Conservation (phyloP, 2,329 filamentous ascomycete genomes). For the Aspergillus glaucus region DNA sequence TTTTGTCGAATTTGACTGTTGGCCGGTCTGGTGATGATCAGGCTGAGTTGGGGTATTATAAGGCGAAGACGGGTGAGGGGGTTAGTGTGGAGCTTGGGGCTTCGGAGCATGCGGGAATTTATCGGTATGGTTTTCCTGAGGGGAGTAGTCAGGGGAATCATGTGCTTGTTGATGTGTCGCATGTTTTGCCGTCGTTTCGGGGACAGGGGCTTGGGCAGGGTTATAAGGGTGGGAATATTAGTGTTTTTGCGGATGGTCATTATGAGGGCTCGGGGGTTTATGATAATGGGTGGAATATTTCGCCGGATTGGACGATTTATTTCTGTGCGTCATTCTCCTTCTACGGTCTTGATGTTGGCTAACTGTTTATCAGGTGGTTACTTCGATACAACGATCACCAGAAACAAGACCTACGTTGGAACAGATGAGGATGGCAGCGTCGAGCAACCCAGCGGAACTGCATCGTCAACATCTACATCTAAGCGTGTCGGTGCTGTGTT, state of each 20-base stretch:
- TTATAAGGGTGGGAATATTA: constrained; percentile 56
- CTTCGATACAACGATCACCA: constrained; percentile 43
- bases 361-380: constrained; percentile 49
- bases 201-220: constrained; percentile 56
- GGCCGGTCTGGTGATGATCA: constrained; percentile 47
- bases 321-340: constrained; percentile 18
- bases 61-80: constrained; percentile 49
- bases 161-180: constrained; percentile 59
- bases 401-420: constrained; percentile 23
- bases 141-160: constrained; percentile 35
- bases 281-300: constrained; percentile 61
- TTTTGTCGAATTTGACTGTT: constrained; percentile 52
- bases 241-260: constrained; percentile 44
- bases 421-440: constrained; percentile 22
- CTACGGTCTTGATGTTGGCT: neutral
- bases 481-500: constrained; percentile 43
- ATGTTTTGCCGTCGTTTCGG: constrained; percentile 58
- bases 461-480: constrained; percentile 40
- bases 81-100: constrained; percentile 55
- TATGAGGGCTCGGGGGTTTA: constrained; percentile 59
- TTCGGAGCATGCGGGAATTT: constrained; percentile 46
- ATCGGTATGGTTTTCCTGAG: constrained; percentile 54
- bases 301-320: constrained; percentile 45
- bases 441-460: constrained; percentile 21
- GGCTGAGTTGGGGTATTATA: constrained; percentile 58